Evolutionary conservation across 1,284 basidiomycete genomes (phyloP).

Genomic region (Trichosporon faecale): DNA sequence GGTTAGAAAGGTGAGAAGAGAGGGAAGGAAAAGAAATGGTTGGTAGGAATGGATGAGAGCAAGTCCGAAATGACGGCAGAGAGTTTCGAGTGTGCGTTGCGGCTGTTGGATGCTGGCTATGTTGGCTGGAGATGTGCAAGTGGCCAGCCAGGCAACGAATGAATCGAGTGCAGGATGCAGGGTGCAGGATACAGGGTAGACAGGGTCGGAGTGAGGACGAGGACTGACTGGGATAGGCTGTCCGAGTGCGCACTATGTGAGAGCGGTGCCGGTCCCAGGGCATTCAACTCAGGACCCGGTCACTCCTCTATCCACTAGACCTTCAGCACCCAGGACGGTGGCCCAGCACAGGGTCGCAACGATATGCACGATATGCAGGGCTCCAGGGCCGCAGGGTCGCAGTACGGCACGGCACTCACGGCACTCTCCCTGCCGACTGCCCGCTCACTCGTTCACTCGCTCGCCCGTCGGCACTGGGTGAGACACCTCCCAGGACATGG

Average conservation of each 20-base stretch:
- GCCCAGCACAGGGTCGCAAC: background rate
- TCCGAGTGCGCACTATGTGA: background rate
- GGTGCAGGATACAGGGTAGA: background rate
- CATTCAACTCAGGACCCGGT: background rate
- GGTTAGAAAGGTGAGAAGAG: background rate
- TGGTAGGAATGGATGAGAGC: background rate
- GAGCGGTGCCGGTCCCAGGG: constrained; percentile 2
- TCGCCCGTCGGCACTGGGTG: background rate
- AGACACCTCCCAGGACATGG: background rate
- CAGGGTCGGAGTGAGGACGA: background rate
- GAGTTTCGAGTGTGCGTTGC: background rate
- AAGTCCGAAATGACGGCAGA: constrained; percentile 1
- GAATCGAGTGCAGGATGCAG: background rate
- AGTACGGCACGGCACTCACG: background rate
- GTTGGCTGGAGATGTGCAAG: background rate
- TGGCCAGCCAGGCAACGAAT: constrained; percentile 2
- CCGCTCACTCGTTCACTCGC: too few species aligned
- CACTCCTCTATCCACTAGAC: too few species aligned
- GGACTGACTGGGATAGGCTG: background rate
- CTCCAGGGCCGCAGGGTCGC: too few species aligned
- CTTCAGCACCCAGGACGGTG: background rate
- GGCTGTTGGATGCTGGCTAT: background rate
- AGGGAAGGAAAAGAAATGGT: background rate
- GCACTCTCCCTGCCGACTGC: background rate
- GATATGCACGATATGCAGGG: background rate